Conservation (phyloP, 2,329 filamentous ascomycete species). For the Nemania sp. region DNA sequence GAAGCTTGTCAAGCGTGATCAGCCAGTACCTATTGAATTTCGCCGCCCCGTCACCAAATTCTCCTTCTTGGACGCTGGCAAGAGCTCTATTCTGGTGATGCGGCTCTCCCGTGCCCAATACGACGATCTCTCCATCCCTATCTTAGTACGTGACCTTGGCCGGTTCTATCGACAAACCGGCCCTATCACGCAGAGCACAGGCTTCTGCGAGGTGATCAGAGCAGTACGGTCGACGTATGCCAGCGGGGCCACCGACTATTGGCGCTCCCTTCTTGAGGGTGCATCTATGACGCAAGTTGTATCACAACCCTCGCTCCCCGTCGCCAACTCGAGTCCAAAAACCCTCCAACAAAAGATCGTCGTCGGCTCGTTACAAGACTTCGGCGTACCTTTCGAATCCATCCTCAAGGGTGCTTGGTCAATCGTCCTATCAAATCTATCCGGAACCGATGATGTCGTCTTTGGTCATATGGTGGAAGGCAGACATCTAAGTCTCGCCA, state of each 20-base stretch:
- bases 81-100: slow-evolving; percentile 52
- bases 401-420: slow-evolving; percentile 63
- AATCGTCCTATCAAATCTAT: slow-evolving; percentile 55
- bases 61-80: slow-evolving; percentile 52
- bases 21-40: slow-evolving; percentile 45
- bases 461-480: slow-evolving; percentile 59
- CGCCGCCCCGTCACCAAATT: slow-evolving; percentile 53
- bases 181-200: slow-evolving; percentile 42
- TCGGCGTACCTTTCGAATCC: slow-evolving; percentile 54
- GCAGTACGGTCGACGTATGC: slow-evolving; percentile 43
- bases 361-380: slow-evolving; percentile 46
- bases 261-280: slow-evolving; percentile 49
- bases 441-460: slow-evolving; percentile 54
- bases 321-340: slow-evolving; percentile 44
- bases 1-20: slow-evolving; percentile 50
- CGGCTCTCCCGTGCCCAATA: slow-evolving; percentile 55
- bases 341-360: slow-evolving; percentile 47
- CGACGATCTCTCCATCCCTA: slow-evolving; percentile 49
- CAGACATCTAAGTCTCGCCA: slow-evolving; percentile 47
- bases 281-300: slow-evolving; percentile 52
- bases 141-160: slow-evolving; percentile 53
- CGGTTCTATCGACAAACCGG: slow-evolving; percentile 48
- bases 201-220: slow-evolving; percentile 54
- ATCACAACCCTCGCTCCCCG: slow-evolving; percentile 46
- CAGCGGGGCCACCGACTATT: slow-evolving; percentile 49